These are phyloP conservation scores for Leccinum sublutescens DNA, from an alignment of 768 basidiomycete genomes.

Conservation along the genomic window DNA sequence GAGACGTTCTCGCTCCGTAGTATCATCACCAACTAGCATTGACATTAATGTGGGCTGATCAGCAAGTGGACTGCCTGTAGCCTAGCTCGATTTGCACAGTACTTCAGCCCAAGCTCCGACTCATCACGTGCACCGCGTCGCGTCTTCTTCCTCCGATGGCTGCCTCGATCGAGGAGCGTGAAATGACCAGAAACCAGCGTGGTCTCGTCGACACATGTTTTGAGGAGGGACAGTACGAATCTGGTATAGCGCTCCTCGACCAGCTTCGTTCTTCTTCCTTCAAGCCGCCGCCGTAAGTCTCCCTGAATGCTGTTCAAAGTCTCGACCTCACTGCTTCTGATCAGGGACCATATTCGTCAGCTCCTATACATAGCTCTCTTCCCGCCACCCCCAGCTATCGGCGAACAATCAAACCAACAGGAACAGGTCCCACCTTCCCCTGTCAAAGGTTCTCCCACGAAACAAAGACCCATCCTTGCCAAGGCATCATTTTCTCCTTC, in stretches of 20 bases:
- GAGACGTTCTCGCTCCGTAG: neutral
- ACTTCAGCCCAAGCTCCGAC: neutral
- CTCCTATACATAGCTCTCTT: conserved; percentile 71
- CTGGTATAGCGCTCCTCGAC: conserved; percentile 60
- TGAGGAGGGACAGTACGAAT: conserved; percentile 75
- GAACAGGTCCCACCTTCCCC: conserved; percentile 32
- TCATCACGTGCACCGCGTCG: conserved; percentile 26
- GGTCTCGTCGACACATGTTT: conserved; percentile 69
- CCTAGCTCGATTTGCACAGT: neutral
- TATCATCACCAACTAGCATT: neutral
- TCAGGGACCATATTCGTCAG: conserved; percentile 63
- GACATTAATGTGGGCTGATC: neutral
- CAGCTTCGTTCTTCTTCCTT: conserved; percentile 58
- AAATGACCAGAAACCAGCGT: conserved; percentile 48
- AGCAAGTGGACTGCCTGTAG: neutral
- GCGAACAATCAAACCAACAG: conserved; percentile 16
- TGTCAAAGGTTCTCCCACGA: conserved; percentile 47
- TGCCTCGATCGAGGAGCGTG: conserved; percentile 33
- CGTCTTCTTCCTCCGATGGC: conserved; percentile 9
- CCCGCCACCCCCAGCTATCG: conserved; percentile 36
- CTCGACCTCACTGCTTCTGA: conserved; percentile 12
- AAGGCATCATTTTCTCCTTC: conserved; percentile 44
- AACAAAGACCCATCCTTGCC: conserved; percentile 40
- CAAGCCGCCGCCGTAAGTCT: conserved; percentile 57
- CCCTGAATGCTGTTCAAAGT: conserved; percentile 8